phyloP scores from a whole-genome alignment of 495 filamentous ascomycete species.

The Neurospora intermedia region DNA sequence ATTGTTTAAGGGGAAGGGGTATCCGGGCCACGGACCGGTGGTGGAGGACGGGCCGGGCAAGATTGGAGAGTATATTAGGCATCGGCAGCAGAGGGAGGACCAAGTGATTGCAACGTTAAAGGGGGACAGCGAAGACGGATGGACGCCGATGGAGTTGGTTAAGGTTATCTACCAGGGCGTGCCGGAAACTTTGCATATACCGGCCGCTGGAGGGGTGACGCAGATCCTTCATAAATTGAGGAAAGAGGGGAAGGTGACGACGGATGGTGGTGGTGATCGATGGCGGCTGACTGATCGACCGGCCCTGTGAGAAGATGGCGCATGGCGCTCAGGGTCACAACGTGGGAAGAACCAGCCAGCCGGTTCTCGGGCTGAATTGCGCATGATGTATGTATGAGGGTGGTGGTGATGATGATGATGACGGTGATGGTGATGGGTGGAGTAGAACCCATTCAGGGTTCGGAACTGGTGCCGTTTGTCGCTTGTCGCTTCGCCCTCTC shows the following conservation, averaged over 20 bases:
- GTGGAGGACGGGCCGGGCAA: slow-evolving; percentile 53
- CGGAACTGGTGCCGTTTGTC: neutral
- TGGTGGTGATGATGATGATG: neutral
- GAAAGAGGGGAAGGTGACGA: slow-evolving; percentile 49
- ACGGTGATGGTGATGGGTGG: neutral
- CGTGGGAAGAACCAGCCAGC: neutral
- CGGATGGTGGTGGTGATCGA: slow-evolving; percentile 28
- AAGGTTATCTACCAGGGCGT: slow-evolving; percentile 75
- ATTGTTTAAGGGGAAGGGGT: slow-evolving; percentile 57
- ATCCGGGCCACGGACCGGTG: slow-evolving; percentile 79
- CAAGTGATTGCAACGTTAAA: slow-evolving; percentile 66
- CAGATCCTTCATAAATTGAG: slow-evolving; percentile 62
- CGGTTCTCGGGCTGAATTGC: neutral
- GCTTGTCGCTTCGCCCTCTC: neutral
- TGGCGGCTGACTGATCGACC: slow-evolving; percentile 43
- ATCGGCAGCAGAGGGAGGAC: slow-evolving; percentile 67
- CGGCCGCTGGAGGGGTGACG: slow-evolving; percentile 58
- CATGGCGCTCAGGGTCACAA: neutral
- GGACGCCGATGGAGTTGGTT: slow-evolving; percentile 73
- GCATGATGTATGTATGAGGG: neutral
- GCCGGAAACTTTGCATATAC: slow-evolving; percentile 58
- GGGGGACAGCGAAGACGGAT: slow-evolving; percentile 38
- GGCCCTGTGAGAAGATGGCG: slow-evolving; percentile 23
- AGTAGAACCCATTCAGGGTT: neutral
- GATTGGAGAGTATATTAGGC: slow-evolving; percentile 71